Evolutionary conservation across 1,139 yeast species (phyloP).

Genomic region (Kurtzmaniella quercitrusa): DNA sequence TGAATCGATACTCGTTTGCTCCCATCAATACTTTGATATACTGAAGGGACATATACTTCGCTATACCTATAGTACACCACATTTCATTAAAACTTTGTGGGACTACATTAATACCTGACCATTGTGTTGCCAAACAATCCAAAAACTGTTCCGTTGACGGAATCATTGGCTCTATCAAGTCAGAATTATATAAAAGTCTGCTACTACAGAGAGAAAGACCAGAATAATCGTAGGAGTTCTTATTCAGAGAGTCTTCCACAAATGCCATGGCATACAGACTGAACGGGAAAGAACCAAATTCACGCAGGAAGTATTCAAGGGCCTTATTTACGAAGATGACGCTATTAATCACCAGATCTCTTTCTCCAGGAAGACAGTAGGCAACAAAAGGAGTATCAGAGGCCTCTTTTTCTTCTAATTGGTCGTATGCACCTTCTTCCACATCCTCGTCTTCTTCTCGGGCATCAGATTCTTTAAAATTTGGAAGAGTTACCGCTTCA

Average conservation of each 20-base stretch:
- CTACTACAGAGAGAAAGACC: slow-evolving; percentile 71
- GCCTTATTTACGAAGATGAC: slow-evolving; percentile 75
- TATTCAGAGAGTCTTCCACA: slow-evolving; percentile 50
- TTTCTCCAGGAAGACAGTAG: slow-evolving; percentile 55
- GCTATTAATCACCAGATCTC: slow-evolving; percentile 63
- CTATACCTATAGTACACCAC: slow-evolving; percentile 91
- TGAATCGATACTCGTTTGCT: slow-evolving; percentile 70
- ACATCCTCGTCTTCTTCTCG: slow-evolving; percentile 24
- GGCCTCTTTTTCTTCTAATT: slow-evolving; percentile 11
- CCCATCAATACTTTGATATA: slow-evolving; percentile 76
- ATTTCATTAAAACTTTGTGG: slow-evolving; percentile 77
- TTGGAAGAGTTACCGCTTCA: slow-evolving; percentile 51
- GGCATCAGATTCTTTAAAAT: slow-evolving; percentile 29
- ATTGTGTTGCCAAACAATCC: slow-evolving; percentile 75
- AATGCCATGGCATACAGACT: slow-evolving; percentile 76
- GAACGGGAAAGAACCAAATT: slow-evolving; percentile 91
- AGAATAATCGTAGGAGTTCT: slow-evolving; percentile 58
- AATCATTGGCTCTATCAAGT: slow-evolving; percentile 76
- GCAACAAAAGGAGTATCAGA: slow-evolving; percentile 49
- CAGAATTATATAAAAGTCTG: slow-evolving; percentile 67
- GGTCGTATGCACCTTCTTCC: slow-evolving; percentile 26
- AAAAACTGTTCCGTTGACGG: slow-evolving; percentile 64
- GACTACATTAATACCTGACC: slow-evolving; percentile 91
- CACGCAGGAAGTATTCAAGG: slow-evolving; percentile 77
- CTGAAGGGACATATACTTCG: slow-evolving; percentile 77